These are phyloP conservation scores for Fusarium sp. DNA, from an alignment of 2,329 filamentous ascomycete species.

Conservation along the genomic window DNA sequence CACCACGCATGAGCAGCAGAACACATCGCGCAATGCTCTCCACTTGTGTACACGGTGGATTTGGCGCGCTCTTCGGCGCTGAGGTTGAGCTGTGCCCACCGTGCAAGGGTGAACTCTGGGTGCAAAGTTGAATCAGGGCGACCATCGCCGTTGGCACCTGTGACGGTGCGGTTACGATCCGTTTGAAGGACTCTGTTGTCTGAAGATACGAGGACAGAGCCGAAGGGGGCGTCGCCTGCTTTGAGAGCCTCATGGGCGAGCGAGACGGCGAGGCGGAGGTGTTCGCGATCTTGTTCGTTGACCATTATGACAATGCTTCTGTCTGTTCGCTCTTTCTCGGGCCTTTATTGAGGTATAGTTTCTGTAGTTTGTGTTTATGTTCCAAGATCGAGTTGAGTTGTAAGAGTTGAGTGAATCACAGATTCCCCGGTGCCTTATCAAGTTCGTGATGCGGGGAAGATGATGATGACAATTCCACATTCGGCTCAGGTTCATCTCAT, in stretches of 20 bases:
- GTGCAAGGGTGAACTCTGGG: slow-evolving; percentile 53
- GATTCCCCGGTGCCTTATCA: background rate
- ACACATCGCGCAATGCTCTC: slow-evolving; percentile 55
- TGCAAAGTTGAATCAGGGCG: slow-evolving; percentile 51
- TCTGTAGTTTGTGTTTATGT: background rate
- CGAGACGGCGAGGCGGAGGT: slow-evolving; percentile 41
- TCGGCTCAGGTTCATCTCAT: background rate
- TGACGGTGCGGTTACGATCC: slow-evolving; percentile 52
- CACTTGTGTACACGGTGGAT: slow-evolving; percentile 52
- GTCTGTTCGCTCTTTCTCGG: background rate
- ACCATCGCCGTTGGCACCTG: slow-evolving; percentile 43
- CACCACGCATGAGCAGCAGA: slow-evolving; percentile 51
- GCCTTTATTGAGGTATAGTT: background rate
- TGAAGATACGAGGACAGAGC: slow-evolving; percentile 51
- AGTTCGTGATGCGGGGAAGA: slow-evolving; percentile 33
- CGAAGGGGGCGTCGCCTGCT: slow-evolving; percentile 53
- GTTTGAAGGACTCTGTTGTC: slow-evolving; percentile 45
- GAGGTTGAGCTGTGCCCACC: slow-evolving; percentile 52
- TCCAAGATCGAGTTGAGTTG: background rate
- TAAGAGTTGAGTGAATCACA: background rate
- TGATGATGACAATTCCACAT: slow-evolving; percentile 6
- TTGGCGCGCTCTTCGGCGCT: slow-evolving; percentile 55
- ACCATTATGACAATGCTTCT: slow-evolving; percentile 8
- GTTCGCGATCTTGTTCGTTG: slow-evolving; percentile 21
- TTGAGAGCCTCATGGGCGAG: slow-evolving; percentile 53